Evolutionary conservation across 2,329 filamentous ascomycete species (phyloP), one percentile per base, ranked within the genome.

Genomic region (Colletotrichum orbiculare): DNA sequence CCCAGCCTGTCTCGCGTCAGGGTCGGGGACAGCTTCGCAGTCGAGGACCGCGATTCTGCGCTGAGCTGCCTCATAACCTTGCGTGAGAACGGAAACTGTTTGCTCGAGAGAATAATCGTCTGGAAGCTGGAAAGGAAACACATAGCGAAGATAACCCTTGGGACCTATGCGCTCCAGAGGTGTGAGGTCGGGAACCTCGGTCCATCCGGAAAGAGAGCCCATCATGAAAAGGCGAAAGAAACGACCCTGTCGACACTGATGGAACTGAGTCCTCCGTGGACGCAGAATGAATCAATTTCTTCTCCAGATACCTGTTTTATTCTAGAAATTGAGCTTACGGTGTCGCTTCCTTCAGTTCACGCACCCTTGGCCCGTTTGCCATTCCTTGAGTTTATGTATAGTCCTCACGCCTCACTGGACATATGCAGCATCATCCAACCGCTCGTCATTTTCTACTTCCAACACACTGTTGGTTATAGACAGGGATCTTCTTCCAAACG

Each of bases 101-200:
- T 73, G 67, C 2, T 73, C 68, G 2, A 73, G 48, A 45, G 77
- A 67, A 56, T 77, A 78, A 38, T 70, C 55, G 0, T 76, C 71
- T 7, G 67, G 52, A 1, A 79, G 69, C 52, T 76, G 73, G 38
- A 79, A 73, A 3, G 73, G 73, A 47, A 78, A 76, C n/a, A 77
- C 63, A 34, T 64, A 66, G 2, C 59, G 59, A 12, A 66, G 42
- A n/a, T 50, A 64, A 13, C 73, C 74, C 52, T 76, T 76, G 4
- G 76, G 75, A 0, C 75, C 75, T 38, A 73, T 74, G 41, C 74
- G 75, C 68, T 78, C 75, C 9, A 63, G 42, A 12, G 63, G 60
- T 73, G 62, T 45, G 68, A 69, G n/a, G 71, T 74, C 39, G 69
- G 69, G 62, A 60, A 63, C 54, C n/a, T 66, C 63, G 13, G 58